Conservation (phyloP, 116 monocot species). For the Cymodocea nodosa region DNA sequence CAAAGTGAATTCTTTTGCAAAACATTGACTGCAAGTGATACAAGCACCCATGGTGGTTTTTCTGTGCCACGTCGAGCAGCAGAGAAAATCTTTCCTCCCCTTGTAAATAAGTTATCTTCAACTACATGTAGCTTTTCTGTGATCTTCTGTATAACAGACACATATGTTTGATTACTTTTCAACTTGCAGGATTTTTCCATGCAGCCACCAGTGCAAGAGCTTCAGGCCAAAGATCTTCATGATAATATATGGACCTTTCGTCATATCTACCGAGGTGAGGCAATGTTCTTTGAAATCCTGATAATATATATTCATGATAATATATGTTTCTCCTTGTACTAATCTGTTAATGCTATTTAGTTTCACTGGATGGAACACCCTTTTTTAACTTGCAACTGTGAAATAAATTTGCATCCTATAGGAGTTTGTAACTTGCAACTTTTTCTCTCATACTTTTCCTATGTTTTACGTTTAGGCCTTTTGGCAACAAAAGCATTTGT, state of each 20-base stretch:
- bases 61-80: constrained; percentile 93
- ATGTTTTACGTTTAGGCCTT: not conserved
- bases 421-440: no score
- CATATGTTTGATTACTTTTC: not conserved
- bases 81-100: constrained; percentile 95
- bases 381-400: no score
- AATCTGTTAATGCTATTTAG: not conserved
- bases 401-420: no score
- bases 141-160: not conserved
- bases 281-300: not conserved
- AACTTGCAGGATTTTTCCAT: constrained; percentile 76
- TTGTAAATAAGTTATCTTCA: constrained; percentile 35
- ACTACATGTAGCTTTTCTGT: not conserved
- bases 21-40: constrained; percentile 94
- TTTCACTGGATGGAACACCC: not conserved
- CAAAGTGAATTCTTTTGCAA: constrained; percentile 91
- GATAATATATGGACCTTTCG: constrained; percentile 89
- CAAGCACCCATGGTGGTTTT: constrained; percentile 96
- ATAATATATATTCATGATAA: no score
- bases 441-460: no score
- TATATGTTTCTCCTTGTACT: not conserved
- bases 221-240: constrained; percentile 84
- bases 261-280: constrained; percentile 88
- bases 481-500: not conserved
- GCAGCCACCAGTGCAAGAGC: constrained; percentile 95